Evolutionary conservation across 2,329 filamentous ascomycete species (phyloP).

Genomic region (Byssothecium circinans): DNA sequence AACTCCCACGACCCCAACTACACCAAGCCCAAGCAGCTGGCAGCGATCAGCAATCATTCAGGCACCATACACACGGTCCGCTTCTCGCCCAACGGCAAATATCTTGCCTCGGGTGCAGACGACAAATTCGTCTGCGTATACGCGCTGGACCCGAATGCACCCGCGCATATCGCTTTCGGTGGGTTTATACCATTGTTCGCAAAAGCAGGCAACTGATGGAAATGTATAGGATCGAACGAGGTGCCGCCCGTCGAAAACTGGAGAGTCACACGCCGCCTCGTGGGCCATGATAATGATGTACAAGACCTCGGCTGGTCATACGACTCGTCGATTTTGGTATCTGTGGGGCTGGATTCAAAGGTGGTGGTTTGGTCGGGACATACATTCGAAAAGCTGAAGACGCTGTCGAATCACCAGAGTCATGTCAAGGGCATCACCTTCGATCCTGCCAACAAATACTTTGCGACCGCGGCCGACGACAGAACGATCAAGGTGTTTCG

Average conservation of each 20-base stretch:
- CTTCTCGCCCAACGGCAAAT: constrained; percentile 93
- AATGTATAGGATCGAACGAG: constrained; percentile 71
- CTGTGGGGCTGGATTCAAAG: constrained; percentile 95
- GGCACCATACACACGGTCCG: constrained; percentile 96
- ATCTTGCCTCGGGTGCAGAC: constrained; percentile 94
- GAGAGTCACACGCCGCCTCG: constrained; percentile 90
- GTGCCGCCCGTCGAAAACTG: constrained; percentile 94
- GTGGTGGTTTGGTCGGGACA: constrained; percentile 98
- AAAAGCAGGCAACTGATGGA: constrained; percentile 11
- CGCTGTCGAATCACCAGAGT: constrained; percentile 86
- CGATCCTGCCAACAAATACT: constrained; percentile 98
- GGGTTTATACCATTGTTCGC: constrained; percentile 36
- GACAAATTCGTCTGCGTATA: constrained; percentile 99
- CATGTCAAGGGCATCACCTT: constrained; percentile 99
- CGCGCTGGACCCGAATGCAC: constrained; percentile 79
- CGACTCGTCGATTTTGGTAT: constrained; percentile 93
- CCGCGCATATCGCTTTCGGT: constrained; percentile 78
- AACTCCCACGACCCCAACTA: constrained; percentile 73
- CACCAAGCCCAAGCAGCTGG: constrained; percentile 84
- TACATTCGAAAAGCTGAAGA: constrained; percentile 97
- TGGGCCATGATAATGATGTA: constrained; percentile 97
- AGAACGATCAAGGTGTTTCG: constrained; percentile 95
- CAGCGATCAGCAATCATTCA: constrained; percentile 97
- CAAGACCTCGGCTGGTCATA: constrained; percentile 97
- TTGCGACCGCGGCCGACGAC: constrained; percentile 96